A percentile compares a stretch with the other conserved stretches of the same genome.
phyloP scores from a whole-genome alignment of 352 stramenopile species.

The Phytophthora quininea region DNA sequence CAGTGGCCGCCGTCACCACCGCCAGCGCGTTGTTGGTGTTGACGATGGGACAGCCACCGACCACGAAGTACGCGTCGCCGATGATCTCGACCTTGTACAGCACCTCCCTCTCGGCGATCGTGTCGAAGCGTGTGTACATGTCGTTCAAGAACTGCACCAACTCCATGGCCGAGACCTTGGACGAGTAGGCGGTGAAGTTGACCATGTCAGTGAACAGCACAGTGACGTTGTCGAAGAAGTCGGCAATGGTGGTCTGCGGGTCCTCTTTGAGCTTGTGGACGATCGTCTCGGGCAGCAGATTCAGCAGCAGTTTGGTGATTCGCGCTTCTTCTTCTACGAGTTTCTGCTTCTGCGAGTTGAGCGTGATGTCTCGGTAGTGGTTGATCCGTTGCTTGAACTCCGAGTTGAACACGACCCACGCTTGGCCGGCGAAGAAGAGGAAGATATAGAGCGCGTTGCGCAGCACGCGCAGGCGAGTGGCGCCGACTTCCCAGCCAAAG shows the following conservation, averaged over 20 bases:
- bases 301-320: slow-evolving; percentile 81
- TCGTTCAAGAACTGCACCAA: slow-evolving; percentile 90
- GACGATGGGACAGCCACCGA: slow-evolving; percentile 68
- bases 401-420: slow-evolving; percentile 87
- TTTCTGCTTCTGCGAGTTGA: slow-evolving; percentile 86
- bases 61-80: slow-evolving; percentile 88
- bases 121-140: slow-evolving; percentile 90
- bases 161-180: slow-evolving; percentile 82
- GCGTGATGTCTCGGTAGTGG: slow-evolving; percentile 81
- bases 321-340: slow-evolving; percentile 79
- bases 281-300: slow-evolving; percentile 83
- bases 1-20: slow-evolving; percentile 75
- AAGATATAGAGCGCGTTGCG: slow-evolving; percentile 86
- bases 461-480: slow-evolving; percentile 55
- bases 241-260: slow-evolving; percentile 75
- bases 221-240: slow-evolving; percentile 87
- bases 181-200: slow-evolving; percentile 87
- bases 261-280: slow-evolving; percentile 87
- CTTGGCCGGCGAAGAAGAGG: slow-evolving; percentile 78
- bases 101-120: slow-evolving; percentile 82
- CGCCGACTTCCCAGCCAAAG: slow-evolving; percentile 43
- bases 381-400: slow-evolving; percentile 91
- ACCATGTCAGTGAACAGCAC: slow-evolving; percentile 89
- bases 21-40: slow-evolving; percentile 68
- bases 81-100: slow-evolving; percentile 93